Percentiles rank a stretch among this genome's conserved stretches.
phyloP scores from a whole-genome alignment of 192 early-diverging fungal species.

The Gryganskiella cystojenkinii region DNA sequence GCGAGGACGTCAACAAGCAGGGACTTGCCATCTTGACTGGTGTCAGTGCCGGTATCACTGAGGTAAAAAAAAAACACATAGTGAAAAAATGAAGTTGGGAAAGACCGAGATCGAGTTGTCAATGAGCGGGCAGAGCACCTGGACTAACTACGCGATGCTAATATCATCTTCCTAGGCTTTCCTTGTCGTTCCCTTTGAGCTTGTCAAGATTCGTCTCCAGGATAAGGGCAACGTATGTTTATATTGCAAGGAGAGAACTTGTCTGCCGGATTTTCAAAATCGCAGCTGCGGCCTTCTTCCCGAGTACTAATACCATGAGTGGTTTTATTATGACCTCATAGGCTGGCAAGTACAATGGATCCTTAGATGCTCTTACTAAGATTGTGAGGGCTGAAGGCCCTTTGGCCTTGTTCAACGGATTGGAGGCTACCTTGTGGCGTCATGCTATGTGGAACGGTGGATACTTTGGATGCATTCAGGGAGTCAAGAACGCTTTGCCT shows the following conservation, averaged over 20 bases:
- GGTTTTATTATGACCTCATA: slow-evolving; percentile 26
- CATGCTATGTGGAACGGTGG: slow-evolving; percentile 98
- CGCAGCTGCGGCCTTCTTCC: too few relatives aligned
- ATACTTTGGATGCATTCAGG: slow-evolving; percentile 90
- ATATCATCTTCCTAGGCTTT: slow-evolving; percentile 59
- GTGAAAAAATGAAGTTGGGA: not conserved
- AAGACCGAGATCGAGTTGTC: slow-evolving; percentile 2
- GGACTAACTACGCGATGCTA: too few relatives aligned
- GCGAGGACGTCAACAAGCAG: slow-evolving; percentile 79
- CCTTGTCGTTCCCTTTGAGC: slow-evolving; percentile 90
- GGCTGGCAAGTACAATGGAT: slow-evolving; percentile 87
- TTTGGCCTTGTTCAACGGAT: slow-evolving; percentile 87
- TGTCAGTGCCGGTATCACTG: slow-evolving; percentile 90
- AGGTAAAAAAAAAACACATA: slow-evolving; percentile 44
- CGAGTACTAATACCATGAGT: too few relatives aligned
- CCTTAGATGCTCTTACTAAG: slow-evolving; percentile 81
- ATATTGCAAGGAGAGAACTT: not conserved
- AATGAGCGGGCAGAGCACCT: too few relatives aligned
- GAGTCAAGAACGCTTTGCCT: slow-evolving; percentile 77
- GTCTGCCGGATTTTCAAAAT: too few relatives aligned
- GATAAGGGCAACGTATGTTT: slow-evolving; percentile 83
- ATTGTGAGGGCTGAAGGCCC: slow-evolving; percentile 84
- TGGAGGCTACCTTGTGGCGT: slow-evolving; percentile 94
- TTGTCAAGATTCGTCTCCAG: slow-evolving; percentile 97
- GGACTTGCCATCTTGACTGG: slow-evolving; percentile 86